phyloP scores from a whole-genome alignment of 1,139 yeast species.

The Suhomyces atakaporum region DNA sequence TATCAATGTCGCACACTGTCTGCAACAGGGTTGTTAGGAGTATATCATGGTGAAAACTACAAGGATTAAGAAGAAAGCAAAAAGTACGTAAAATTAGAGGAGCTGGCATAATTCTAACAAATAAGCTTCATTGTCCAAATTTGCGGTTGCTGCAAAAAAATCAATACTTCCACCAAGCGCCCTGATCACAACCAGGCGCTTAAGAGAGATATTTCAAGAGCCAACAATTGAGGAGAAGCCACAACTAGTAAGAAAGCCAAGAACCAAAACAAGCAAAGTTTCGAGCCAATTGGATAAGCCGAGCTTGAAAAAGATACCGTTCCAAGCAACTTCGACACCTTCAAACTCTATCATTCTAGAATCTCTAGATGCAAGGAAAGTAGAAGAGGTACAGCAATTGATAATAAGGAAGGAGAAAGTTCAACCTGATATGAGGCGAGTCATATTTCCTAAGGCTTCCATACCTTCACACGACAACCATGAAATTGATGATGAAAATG shows the following conservation, averaged over 20 bases:
- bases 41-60: not conserved
- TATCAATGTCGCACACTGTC: not conserved
- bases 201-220: constrained; percentile 3
- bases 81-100: not conserved
- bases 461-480: no score
- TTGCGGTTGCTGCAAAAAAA: not conserved
- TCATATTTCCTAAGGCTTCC: no score
- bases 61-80: not conserved
- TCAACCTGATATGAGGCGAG: no score
- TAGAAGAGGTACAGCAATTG: constrained; percentile 13
- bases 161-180: not conserved
- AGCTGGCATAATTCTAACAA: not conserved
- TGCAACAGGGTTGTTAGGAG: not conserved
- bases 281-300: no score
- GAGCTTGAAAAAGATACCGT: constrained; percentile 15
- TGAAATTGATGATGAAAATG: no score
- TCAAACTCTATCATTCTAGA: constrained; percentile 10
- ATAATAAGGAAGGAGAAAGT: constrained; percentile 1
- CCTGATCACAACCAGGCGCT: not conserved
- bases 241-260: not conserved
- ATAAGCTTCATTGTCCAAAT: not conserved
- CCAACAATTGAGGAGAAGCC: not conserved
- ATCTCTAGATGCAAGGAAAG: constrained; percentile 11
- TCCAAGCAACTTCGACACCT: constrained; percentile 22
- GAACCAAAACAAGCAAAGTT: not conserved